Evolutionary conservation across 768 basidiomycete genomes (phyloP).

Genomic region (Calocybe indica): DNA sequence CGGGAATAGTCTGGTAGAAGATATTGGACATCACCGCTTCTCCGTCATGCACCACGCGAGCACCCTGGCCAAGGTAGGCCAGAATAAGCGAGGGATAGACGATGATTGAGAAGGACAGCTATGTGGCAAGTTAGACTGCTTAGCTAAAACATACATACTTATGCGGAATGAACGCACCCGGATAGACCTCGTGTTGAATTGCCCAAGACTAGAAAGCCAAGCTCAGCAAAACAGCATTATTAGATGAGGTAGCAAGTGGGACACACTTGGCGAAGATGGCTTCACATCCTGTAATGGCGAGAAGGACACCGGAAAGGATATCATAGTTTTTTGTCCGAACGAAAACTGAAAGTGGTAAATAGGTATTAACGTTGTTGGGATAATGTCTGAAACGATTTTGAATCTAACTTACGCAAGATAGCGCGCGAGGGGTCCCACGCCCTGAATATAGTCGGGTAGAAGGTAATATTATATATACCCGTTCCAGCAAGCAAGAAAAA

Average conservation of each 20-base stretch:
- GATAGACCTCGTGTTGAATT: slow-evolving; percentile 58
- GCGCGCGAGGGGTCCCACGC: slow-evolving; percentile 66
- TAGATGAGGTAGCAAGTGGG: background rate
- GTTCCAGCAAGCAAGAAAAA: slow-evolving; percentile 43
- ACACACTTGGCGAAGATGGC: slow-evolving; percentile 61
- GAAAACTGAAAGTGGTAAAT: slow-evolving; percentile 36
- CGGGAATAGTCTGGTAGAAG: slow-evolving; percentile 64
- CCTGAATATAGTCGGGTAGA: slow-evolving; percentile 51
- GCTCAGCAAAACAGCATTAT: background rate
- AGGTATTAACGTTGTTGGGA: background rate
- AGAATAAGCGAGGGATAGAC: slow-evolving; percentile 58
- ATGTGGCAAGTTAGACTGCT: background rate
- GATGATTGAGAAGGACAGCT: slow-evolving; percentile 46
- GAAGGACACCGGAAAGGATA: slow-evolving; percentile 54
- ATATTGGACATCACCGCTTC: slow-evolving; percentile 45
- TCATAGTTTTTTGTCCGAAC: slow-evolving; percentile 59
- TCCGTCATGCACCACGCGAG: slow-evolving; percentile 48
- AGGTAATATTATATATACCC: slow-evolving; percentile 52
- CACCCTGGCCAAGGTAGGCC: slow-evolving; percentile 69
- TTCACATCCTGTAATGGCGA: slow-evolving; percentile 66
- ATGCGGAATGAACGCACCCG: slow-evolving; percentile 25
- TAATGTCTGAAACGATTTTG: too few species aligned
- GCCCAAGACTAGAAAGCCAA: slow-evolving; percentile 43
- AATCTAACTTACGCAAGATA: slow-evolving; percentile 41
- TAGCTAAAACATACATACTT: background rate